Conservation (phyloP, 148 eudicot genomes). For the Chenopodium album region DNA sequence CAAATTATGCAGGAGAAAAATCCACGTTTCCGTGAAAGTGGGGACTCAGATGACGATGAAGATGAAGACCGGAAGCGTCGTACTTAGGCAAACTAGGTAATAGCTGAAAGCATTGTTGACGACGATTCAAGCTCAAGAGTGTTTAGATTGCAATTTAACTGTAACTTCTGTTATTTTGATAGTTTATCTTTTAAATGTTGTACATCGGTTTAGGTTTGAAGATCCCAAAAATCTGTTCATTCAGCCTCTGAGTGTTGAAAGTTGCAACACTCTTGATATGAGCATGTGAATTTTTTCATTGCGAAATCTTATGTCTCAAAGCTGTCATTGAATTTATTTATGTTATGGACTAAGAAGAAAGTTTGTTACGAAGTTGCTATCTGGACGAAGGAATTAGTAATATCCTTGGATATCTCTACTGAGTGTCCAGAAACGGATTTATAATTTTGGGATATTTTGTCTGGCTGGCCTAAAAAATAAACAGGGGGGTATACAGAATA, state of each 20-base stretch:
- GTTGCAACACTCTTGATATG: background rate
- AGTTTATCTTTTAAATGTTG: constrained; percentile 8
- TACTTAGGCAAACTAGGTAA: constrained; percentile 28
- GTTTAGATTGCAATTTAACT: constrained; percentile 4
- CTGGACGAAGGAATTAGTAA: too few relatives aligned
- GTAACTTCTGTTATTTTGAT: constrained; percentile 10
- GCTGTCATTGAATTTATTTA: too few relatives aligned
- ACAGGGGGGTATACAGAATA: too few relatives aligned
- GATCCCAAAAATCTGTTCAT: background rate
- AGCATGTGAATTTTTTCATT: background rate
- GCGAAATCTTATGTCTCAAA: background rate
- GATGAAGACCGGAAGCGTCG: constrained; percentile 41
- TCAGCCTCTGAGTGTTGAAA: background rate
- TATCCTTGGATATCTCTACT: too few relatives aligned
- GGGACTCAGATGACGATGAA: constrained; percentile 75
- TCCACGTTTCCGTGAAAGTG: constrained; percentile 91
- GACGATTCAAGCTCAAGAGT: background rate
- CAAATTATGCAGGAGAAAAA: constrained; percentile 71
- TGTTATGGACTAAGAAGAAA: too few relatives aligned
- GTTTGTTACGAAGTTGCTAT: too few relatives aligned
- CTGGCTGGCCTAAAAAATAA: too few relatives aligned
- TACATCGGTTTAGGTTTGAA: constrained; percentile 10
- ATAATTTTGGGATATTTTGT: too few relatives aligned
- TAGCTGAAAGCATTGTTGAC: background rate
- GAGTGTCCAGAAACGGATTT: too few relatives aligned